Conservation (phyloP, 495 filamentous ascomycete genomes). For the Podospora fimiseda region DNA sequence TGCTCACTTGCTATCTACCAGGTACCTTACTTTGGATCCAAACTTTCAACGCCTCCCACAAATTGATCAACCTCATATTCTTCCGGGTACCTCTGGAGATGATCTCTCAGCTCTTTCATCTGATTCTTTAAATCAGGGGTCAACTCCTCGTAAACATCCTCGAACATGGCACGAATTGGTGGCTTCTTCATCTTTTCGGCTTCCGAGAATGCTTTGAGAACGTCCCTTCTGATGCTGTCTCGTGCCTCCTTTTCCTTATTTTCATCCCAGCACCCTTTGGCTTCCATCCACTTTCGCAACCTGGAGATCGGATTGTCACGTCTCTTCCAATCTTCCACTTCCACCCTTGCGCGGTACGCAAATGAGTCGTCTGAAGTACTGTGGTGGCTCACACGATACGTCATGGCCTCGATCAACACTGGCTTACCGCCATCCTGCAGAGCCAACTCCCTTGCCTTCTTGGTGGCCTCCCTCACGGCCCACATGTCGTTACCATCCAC, state of each 20-base stretch:
- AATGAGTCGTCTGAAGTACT: conserved; percentile 97
- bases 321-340: conserved; percentile 97
- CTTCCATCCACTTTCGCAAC: conserved; percentile 87
- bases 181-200: conserved; percentile 91
- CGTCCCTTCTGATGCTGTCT: conserved; percentile 58
- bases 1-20: conserved; percentile 8
- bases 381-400: conserved; percentile 93
- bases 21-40: too few species aligned
- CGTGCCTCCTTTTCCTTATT: conserved; percentile 69
- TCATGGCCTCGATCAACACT: conserved; percentile 93
- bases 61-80: conserved; percentile 84
- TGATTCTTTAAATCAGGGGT: conserved; percentile 77
- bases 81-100: conserved; percentile 79
- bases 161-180: conserved; percentile 68
- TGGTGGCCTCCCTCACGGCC: conserved; percentile 80
- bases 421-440: conserved; percentile 71
- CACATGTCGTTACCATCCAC: conserved; percentile 98
- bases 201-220: conserved; percentile 76
- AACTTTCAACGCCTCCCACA: conserved; percentile 67
- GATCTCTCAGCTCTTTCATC: conserved; percentile 66
- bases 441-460: conserved; percentile 68
- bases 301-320: conserved; percentile 91
- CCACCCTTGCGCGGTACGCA: conserved; percentile 86
- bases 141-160: conserved; percentile 79
- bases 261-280: conserved; percentile 75